Base-by-base conservation (phyloP, 177 flowering plant genomes). In the Vitis hybrid region DNA sequence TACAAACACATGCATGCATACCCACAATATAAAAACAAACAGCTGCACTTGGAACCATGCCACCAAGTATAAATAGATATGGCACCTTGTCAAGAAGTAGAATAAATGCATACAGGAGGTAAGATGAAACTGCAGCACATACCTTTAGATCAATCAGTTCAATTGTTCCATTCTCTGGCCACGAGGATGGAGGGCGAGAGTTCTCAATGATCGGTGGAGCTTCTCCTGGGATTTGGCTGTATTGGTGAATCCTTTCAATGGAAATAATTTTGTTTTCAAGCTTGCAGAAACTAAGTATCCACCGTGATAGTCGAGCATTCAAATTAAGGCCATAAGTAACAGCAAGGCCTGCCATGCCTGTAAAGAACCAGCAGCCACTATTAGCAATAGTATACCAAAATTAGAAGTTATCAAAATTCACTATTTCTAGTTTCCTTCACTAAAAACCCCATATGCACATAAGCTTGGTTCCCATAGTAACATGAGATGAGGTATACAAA, bases 311-410 rank as follows among this genome's bases (percentile, higher is more conserved):
- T 13, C 97, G 97, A n/a, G 95, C 95, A 84, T 96, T 96, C 84
- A 96, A 78, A 75, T 93, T 92, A 70, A 96, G 91, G 63, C 98
- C 99, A 78, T 91, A 95, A 11, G 98, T 91, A 66, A 93, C 98
- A 63, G 99, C 99, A 79, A 95, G 94, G 41, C 99, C 99, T 17
- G 99, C 99, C 95, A 95, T 93, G 79, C 97, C 99, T 95, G 70
- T 71, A 74, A 3, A 76, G 61, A 66, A 76, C 50, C 77, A 76
- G 58, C 54, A 65, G 64, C 54, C 18, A 53, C 12, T 20, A 58
- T 75, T 27, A 77, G 59, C 18, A 63, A 69, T 41, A 6, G 4
- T 35, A 58, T 14, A 70, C 7, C 53, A 60, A 13, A 21, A 20
- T 4, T 4, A 48, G 64, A 54, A 60, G 55, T 8, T n/a, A 17